A percentile compares a stretch with the other conserved stretches of the same genome.
Evolutionary conservation across 1,139 yeast genomes (phyloP).

Genomic region (Pichia sp.): DNA sequence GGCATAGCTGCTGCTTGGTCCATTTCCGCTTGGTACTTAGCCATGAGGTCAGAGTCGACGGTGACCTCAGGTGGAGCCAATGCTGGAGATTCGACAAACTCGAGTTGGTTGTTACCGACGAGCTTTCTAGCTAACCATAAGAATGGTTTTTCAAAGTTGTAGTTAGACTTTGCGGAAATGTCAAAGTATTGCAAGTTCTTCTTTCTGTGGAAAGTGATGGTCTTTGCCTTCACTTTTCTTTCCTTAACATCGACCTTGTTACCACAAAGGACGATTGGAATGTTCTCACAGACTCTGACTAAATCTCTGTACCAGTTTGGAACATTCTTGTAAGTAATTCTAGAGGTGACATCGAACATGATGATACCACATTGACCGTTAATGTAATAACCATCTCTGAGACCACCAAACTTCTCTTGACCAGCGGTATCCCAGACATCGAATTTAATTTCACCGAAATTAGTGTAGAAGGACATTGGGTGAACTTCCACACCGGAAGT

Average conservation of each 20-base stretch:
- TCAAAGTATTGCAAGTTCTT: slow-evolving; percentile 99
- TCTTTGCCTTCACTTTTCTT: slow-evolving; percentile 99
- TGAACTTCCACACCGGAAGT: slow-evolving; percentile 99
- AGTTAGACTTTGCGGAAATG: slow-evolving; percentile 98
- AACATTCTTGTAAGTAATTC: slow-evolving; percentile 99
- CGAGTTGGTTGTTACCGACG: slow-evolving; percentile 96
- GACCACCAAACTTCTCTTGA: slow-evolving; percentile 99
- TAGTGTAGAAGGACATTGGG: slow-evolving; percentile 97
- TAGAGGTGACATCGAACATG: slow-evolving; percentile 99
- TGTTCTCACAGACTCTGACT: slow-evolving; percentile 99
- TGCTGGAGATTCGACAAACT: slow-evolving; percentile 98
- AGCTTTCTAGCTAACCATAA: slow-evolving; percentile 99
- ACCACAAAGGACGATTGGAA: slow-evolving; percentile 98
- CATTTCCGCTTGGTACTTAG: slow-evolving; percentile 98
- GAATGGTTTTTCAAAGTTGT: slow-evolving; percentile 99
- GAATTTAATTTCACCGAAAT: slow-evolving; percentile 97
- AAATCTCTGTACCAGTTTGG: slow-evolving; percentile 99
- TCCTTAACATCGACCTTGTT: slow-evolving; percentile 99
- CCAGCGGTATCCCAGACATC: slow-evolving; percentile 99
- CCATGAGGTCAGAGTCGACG: slow-evolving; percentile 94
- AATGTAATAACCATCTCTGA: slow-evolving; percentile 99
- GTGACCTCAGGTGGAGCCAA: slow-evolving; percentile 99
- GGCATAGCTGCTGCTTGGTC: slow-evolving; percentile 99
- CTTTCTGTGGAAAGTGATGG: slow-evolving; percentile 99
- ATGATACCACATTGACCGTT: slow-evolving; percentile 99